A percentile compares a stretch with the other conserved stretches of the same genome.
Conservation (phyloP, 1,284 basidiomycete species). For the Taiwanofungus camphoratus region DNA sequence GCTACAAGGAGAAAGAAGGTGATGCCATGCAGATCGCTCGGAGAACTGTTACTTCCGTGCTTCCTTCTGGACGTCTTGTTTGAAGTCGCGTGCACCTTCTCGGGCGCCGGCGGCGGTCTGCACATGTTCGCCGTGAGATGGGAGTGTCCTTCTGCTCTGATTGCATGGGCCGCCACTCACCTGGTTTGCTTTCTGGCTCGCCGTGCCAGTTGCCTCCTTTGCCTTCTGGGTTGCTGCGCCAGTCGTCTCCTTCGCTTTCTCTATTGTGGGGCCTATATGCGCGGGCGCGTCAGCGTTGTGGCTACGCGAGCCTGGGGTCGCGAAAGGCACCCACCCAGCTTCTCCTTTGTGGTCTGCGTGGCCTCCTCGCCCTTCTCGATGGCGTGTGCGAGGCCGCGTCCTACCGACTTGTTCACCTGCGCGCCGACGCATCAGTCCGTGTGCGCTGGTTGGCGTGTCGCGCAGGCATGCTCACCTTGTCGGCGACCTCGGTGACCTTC, state of each 20-base stretch:
- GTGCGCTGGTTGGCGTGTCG: background rate
- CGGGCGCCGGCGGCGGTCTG: constrained; percentile 40
- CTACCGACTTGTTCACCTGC: constrained; percentile 59
- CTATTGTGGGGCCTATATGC: constrained; percentile 14
- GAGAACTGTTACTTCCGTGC: constrained; percentile 33
- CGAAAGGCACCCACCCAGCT: constrained; percentile 35
- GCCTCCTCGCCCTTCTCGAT: constrained; percentile 60
- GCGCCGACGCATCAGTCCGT: background rate
- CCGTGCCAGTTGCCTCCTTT: constrained; percentile 30
- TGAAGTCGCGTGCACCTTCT: constrained; percentile 39
- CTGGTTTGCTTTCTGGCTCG: constrained; percentile 38
- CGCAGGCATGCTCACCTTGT: constrained; percentile 37
- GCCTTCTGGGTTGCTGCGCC: constrained; percentile 31
- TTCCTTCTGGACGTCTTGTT: constrained; percentile 33
- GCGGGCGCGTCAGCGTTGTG: constrained; percentile 20
- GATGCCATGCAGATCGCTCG: background rate
- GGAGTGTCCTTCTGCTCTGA: too few relatives aligned
- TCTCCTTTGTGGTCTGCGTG: constrained; percentile 49
- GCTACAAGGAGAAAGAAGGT: constrained; percentile 1
- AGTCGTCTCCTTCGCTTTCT: constrained; percentile 18
- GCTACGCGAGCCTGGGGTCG: background rate
- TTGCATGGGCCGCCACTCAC: too few relatives aligned
- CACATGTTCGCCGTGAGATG: too few relatives aligned
- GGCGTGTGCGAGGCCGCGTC: constrained; percentile 52
- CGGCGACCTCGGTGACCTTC: constrained; percentile 55